These are phyloP conservation scores for Cladophialophora psammophila DNA, from an alignment of 2,329 filamentous ascomycete species.

Conservation along the genomic window DNA sequence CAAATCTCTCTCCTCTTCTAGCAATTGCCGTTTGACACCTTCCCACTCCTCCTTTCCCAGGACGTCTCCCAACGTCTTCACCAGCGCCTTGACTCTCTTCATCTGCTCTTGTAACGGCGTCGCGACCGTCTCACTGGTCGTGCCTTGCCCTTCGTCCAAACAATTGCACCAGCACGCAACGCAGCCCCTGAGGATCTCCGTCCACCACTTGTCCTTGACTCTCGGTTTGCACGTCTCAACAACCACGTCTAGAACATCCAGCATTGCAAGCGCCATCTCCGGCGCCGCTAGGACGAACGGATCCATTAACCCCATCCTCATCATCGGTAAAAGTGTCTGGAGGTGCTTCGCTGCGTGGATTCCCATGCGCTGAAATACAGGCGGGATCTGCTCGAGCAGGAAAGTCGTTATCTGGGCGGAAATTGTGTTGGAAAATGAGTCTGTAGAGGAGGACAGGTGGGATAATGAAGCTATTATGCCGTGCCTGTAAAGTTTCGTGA, in stretches of 20 bases:
- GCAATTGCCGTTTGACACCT: slow-evolving; percentile 40
- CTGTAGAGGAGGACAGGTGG: slow-evolving; percentile 50
- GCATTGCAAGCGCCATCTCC: slow-evolving; percentile 61
- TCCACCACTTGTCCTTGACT: slow-evolving; percentile 63
- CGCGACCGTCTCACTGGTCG: slow-evolving; percentile 23
- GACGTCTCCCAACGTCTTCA: slow-evolving; percentile 40
- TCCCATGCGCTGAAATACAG: slow-evolving; percentile 45
- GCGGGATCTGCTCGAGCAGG: slow-evolving; percentile 44
- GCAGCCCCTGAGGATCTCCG: slow-evolving; percentile 69
- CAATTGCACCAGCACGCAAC: slow-evolving; percentile 69
- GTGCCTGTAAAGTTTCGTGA: slow-evolving; percentile 55
- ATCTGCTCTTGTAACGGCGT: slow-evolving; percentile 27
- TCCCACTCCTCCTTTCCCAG: slow-evolving; percentile 38
- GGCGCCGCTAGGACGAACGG: slow-evolving; percentile 69
- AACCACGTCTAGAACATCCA: slow-evolving; percentile 63
- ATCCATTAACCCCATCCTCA: slow-evolving; percentile 70
- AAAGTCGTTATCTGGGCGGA: slow-evolving; percentile 59
- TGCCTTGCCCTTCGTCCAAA: slow-evolving; percentile 46
- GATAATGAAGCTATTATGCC: slow-evolving; percentile 54
- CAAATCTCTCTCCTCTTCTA: slow-evolving; percentile 47
- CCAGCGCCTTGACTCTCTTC: slow-evolving; percentile 41
- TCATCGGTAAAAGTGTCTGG: slow-evolving; percentile 71
- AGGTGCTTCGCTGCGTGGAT: slow-evolving; percentile 51
- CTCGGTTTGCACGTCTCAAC: slow-evolving; percentile 74
- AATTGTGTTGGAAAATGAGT: slow-evolving; percentile 53